These are phyloP conservation scores for Mortierella sp. DNA, from an alignment of 371 early-diverging fungal genomes.

Conservation along the genomic window DNA sequence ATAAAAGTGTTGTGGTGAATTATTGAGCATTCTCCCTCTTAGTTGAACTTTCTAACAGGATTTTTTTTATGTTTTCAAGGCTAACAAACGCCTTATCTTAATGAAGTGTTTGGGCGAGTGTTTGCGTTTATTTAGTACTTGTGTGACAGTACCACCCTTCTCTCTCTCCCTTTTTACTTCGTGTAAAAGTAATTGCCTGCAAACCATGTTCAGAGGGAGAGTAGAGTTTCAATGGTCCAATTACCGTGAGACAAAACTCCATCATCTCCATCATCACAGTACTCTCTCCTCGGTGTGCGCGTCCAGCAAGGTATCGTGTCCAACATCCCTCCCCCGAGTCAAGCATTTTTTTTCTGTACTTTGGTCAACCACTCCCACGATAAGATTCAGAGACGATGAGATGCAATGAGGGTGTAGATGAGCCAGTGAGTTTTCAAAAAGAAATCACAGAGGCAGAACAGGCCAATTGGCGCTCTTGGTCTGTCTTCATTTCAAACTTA, in stretches of 20 bases:
- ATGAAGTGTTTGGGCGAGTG: not conserved
- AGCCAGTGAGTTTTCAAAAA: not conserved
- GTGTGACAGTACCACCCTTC: not conserved
- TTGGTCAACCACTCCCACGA: not conserved
- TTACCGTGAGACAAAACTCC: not conserved
- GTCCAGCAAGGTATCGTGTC: not conserved
- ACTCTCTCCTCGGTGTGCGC: not conserved
- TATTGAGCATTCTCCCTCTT: too few species aligned
- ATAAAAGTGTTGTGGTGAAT: not conserved
- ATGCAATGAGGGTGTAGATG: slow-evolving; percentile 3
- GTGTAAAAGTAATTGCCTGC: not conserved
- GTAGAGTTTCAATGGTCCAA: not conserved
- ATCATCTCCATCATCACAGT: not conserved
- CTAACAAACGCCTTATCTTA: not conserved
- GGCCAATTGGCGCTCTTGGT: not conserved
- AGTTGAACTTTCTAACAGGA: not conserved
- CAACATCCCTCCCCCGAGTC: not conserved
- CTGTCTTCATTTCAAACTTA: not conserved
- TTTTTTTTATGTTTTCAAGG: not conserved
- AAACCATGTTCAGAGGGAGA: not conserved
- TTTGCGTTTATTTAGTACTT: not conserved
- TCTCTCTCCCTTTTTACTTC: not conserved
- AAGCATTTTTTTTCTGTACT: not conserved
- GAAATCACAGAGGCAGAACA: not conserved
- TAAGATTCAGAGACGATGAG: not conserved